Evolutionary conservation across 441 rosid species (phyloP).

Genomic region (Adansonia madagascariensis): DNA sequence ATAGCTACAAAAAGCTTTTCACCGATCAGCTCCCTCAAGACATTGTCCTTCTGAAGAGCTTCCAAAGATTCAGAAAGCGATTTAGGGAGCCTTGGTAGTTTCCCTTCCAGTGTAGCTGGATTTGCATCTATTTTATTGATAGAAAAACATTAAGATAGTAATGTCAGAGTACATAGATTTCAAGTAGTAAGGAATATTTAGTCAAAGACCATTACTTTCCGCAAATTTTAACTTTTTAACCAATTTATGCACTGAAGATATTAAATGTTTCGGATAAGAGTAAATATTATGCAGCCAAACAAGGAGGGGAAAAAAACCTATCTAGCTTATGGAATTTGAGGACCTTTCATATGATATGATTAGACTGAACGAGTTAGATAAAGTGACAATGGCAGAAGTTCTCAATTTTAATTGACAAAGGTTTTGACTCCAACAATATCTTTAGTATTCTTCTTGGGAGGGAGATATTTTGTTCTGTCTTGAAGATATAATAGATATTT

Average conservation of each 20-base stretch:
- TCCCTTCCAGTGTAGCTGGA: slow-evolving; percentile 56
- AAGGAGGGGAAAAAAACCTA: too few relatives aligned
- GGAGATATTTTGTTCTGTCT: too few relatives aligned
- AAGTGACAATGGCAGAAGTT: too few relatives aligned
- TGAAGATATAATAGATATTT: too few relatives aligned
- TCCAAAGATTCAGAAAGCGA: slow-evolving; percentile 74
- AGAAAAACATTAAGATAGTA: slow-evolving; percentile 13
- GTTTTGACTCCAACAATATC: too few relatives aligned
- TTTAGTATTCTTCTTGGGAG: too few relatives aligned
- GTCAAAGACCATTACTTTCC: slow-evolving; percentile 9
- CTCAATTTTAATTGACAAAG: too few relatives aligned
- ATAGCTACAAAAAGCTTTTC: slow-evolving; percentile 72
- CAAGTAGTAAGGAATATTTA: slow-evolving; percentile 13
- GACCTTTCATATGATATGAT: too few relatives aligned
- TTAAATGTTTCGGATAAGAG: not conserved
- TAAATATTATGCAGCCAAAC: too few relatives aligned
- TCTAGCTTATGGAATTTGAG: too few relatives aligned
- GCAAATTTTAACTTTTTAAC: not conserved
- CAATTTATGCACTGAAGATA: not conserved
- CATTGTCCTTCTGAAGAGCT: slow-evolving; percentile 62
- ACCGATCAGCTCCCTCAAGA: slow-evolving; percentile 66
- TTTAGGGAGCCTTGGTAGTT: slow-evolving; percentile 63
- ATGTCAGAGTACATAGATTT: not conserved
- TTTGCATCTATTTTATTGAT: slow-evolving; percentile 55
- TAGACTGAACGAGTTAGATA: too few relatives aligned